Evolutionary conservation across 177 flowering plant species (phyloP), one percentile per base, ranked within the genome.

Genomic region (Vitis hybrid): DNA sequence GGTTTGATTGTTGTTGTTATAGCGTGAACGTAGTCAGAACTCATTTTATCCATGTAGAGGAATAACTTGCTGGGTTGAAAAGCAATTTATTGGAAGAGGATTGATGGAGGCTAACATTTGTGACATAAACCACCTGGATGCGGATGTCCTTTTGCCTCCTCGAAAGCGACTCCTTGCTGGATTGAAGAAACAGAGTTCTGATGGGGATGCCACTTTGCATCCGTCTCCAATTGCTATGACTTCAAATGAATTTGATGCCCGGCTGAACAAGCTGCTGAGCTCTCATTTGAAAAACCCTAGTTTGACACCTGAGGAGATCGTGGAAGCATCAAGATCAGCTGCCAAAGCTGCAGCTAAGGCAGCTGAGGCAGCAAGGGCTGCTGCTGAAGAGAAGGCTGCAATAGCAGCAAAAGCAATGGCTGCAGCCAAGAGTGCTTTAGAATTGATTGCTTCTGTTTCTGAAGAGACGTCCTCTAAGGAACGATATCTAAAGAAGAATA

Each of bases 101-200:
- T 2, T 15, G 18, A 84, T 86, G 86, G 95, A 90, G 71, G 75
- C 79, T 59, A 85, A 85, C 59, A 61, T 79, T 63, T 86, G 85
- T 70, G 83, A 77, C 75, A 56, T 77, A 52, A 84, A 84, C 82
- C 85, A 83, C 27, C 77, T 86, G 81, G 93, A 90, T 69, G 82
- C 84, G 1, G 91, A 86, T 78, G 83, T 86, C 19, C 86, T 87
- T 69, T 82, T 92, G 75, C 97, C 98, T 54, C 98, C 97, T 48
- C 85, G 97, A 58, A 94, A 94, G 81, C 87, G 97, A 15, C 85
- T 94, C 1, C 90, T 94, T 60, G 97, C 97, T 8, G 97, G 93
- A 66, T 77, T 91, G 76, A 94, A 91, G 83, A 90, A 80, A 65
- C 90, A 87, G 77, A 87, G 61, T 75, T 70, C 75, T 12, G 81